phyloP scores from a whole-genome alignment of 2,329 filamentous ascomycete species.

The Aspergillus viridinutans region DNA sequence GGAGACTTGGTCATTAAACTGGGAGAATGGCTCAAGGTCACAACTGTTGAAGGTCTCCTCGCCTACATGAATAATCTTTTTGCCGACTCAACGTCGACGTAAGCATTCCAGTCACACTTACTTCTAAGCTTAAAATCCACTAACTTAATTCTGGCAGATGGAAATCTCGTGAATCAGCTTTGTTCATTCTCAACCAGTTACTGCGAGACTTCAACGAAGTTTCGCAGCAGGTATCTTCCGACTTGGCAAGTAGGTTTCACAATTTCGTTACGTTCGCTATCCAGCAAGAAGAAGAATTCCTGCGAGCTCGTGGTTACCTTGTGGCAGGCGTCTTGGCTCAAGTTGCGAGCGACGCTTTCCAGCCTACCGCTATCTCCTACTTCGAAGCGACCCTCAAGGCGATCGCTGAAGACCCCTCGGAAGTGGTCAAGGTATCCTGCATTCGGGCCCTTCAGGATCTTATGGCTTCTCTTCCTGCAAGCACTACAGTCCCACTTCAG shows the following conservation, averaged over 20 bases:
- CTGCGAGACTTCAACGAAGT: constrained; percentile 79
- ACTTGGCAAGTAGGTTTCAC: constrained; percentile 69
- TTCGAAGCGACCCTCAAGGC: constrained; percentile 64
- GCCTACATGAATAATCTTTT: constrained; percentile 73
- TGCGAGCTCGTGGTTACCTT: constrained; percentile 82
- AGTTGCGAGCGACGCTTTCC: constrained; percentile 56
- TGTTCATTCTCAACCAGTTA: constrained; percentile 82
- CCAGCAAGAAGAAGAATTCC: constrained; percentile 65
- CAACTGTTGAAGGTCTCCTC: constrained; percentile 73
- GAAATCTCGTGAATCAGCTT: constrained; percentile 71
- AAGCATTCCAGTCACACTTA: constrained; percentile 11
- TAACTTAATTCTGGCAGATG: constrained; percentile 41
- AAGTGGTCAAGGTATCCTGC: constrained; percentile 88
- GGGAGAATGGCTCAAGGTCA: constrained; percentile 78
- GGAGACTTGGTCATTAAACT: constrained; percentile 90
- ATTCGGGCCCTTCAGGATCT: constrained; percentile 78
- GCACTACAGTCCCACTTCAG: constrained; percentile 56
- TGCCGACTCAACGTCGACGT: constrained; percentile 41
- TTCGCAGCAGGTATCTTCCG: constrained; percentile 63
- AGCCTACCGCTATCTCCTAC: constrained; percentile 35
- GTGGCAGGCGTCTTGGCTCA: constrained; percentile 76
- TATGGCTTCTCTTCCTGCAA: constrained; percentile 50
- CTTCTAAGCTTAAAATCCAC: background rate
- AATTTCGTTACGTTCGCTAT: constrained; percentile 77
- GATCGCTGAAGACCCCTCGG: constrained; percentile 70